Evolutionary conservation across 2,329 filamentous ascomycete species (phyloP), one percentile per base, ranked within the genome.

Genomic region (Colletotrichum sublineola): DNA sequence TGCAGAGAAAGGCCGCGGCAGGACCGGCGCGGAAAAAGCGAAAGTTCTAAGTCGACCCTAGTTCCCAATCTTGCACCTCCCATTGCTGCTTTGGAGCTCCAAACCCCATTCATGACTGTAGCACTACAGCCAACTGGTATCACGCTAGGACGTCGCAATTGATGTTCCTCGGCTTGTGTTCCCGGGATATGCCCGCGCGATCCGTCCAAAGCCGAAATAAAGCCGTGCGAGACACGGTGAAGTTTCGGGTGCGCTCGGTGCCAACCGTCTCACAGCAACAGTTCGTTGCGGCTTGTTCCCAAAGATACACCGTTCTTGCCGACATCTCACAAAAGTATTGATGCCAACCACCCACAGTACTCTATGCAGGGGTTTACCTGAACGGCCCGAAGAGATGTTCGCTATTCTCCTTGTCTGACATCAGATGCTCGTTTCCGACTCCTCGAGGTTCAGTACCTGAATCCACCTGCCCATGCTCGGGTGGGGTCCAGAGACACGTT

Each of bases 1-100:
- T 88, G 18, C 84, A 88, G 74, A 84, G 78, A 71, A 87, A 86
- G 76, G 83, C 83, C 3, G 82, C 85, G 0, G 84, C 83, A 24
- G 85, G 84, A 1, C 88, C 88, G 5, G 82, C 81, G 8, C 88
- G 85, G 78, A 90, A 90, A 81, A 90, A 88, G 79, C 82, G 88
- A 55, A 86, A 83, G 63, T 90, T 90, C 73, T 90, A 77, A 73
- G 29, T 61, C 38, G 31, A 71, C n/a, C 40, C 42, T 36, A 63
- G 36, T 68, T 46, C 40, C 62, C 57, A 29, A 57, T 52, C 38
- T 44, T 48, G 33, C 61, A 44, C 38, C 24, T 52, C 14, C 9
- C 40, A 48, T 31, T 18, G 24, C n/a, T 20, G 31, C 56, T 5
- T 38, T 9, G 15, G 50, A 48, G 24, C 14, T 44, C 36, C 40